Percentiles rank a stretch among this genome's conserved stretches.
These are phyloP conservation scores for Effrenium voratum DNA, from an alignment of 73 alveolate genomes.

Conservation along the genomic window DNA sequence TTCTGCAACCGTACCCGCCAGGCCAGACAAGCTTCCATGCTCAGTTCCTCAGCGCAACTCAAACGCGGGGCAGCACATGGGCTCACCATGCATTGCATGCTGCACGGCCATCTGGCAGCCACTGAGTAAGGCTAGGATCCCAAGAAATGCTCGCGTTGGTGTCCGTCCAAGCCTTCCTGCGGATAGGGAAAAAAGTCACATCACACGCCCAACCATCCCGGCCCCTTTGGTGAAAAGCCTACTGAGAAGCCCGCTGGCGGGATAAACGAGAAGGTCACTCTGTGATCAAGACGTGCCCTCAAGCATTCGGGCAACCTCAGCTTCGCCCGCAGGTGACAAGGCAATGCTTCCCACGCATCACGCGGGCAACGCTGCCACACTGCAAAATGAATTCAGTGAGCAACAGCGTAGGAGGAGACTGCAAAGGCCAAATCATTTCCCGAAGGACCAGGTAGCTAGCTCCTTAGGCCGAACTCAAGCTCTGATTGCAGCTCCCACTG, in stretches of 20 bases:
- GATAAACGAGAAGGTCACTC: slow-evolving; percentile 70
- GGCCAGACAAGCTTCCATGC: slow-evolving; percentile 77
- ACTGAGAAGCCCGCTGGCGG: slow-evolving; percentile 41
- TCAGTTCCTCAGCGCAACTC: slow-evolving; percentile 29
- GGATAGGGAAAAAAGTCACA: neutral
- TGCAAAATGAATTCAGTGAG: neutral
- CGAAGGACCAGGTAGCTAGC: slow-evolving; percentile 67
- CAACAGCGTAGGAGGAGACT: slow-evolving; percentile 50
- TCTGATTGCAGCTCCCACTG: too few species aligned
- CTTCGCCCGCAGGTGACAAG: neutral
- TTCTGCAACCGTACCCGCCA: slow-evolving; percentile 31
- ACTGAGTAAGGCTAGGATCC: neutral
- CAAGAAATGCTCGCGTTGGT: neutral
- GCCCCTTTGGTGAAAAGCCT: too few species aligned
- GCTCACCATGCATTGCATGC: neutral
- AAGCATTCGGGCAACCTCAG: neutral
- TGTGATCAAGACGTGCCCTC: neutral
- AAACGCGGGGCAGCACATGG: neutral
- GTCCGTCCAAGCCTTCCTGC: neutral
- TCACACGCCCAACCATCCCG: too few species aligned
- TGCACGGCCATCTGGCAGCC: neutral
- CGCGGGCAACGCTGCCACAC: neutral
- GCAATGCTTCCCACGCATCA: neutral
- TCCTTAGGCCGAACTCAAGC: too few species aligned
- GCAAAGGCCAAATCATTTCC: slow-evolving; percentile 88